These are phyloP conservation scores for Globisporangium radiosum DNA, from an alignment of 352 stramenopile species.

Conservation along the genomic window DNA sequence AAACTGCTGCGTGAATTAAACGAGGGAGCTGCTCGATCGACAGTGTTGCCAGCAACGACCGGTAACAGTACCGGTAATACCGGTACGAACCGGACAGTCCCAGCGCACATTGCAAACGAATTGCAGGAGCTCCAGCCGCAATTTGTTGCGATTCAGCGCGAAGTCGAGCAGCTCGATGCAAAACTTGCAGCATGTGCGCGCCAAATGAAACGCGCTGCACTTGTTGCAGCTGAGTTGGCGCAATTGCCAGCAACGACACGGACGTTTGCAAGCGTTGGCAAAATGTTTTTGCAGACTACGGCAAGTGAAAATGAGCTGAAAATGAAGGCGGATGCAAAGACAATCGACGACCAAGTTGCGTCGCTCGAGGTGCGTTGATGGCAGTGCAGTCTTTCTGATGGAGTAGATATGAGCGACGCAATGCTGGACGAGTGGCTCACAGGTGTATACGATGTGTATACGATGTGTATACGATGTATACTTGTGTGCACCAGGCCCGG, in stretches of 20 bases:
- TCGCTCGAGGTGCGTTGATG: conserved; percentile 46
- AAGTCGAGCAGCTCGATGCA: conserved; percentile 71
- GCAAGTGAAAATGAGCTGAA: conserved; percentile 41
- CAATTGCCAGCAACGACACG: conserved; percentile 53
- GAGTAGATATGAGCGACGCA: no score
- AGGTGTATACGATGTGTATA: no score
- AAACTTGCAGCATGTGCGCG: conserved; percentile 52
- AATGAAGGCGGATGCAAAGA: conserved; percentile 52
- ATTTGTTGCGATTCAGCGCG: conserved; percentile 68
- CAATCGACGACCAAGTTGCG: conserved; percentile 58
- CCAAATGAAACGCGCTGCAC: conserved; percentile 71
- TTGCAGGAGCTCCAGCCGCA: conserved; percentile 78
- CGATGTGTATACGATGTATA: no score
- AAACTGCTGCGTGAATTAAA: conserved; percentile 70
- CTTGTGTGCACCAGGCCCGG: conserved; percentile 23
- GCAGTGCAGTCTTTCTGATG: not conserved
- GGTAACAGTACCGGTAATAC: no score
- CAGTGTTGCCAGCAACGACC: no score
- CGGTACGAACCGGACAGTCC: conserved; percentile 28
- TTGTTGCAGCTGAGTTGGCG: conserved; percentile 65
- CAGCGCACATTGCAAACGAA: conserved; percentile 61
- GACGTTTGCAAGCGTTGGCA: conserved; percentile 75
- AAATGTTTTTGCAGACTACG: conserved; percentile 76
- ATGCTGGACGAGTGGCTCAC: no score
- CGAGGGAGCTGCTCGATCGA: conserved; percentile 22